Percentiles rank a stretch among this genome's conserved stretches.
These are phyloP conservation scores for Cyclocybe cylindracea DNA, from an alignment of 768 basidiomycete genomes.

Conservation along the genomic window DNA sequence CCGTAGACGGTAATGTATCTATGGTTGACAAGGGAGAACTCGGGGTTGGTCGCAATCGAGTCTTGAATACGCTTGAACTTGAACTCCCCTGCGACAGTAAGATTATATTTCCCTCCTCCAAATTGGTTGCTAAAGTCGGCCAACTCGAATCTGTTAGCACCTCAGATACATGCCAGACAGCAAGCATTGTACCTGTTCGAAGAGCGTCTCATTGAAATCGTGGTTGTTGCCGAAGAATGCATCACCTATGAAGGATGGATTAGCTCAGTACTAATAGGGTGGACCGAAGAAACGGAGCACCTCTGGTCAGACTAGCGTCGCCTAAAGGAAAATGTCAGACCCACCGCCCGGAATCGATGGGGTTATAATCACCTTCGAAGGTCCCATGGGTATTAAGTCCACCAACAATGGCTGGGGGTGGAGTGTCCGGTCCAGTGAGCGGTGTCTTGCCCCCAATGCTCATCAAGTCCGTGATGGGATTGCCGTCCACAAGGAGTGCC, in stretches of 20 bases:
- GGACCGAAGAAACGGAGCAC: too few species aligned
- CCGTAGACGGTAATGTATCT: constrained; percentile 20
- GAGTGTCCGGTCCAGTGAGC: constrained; percentile 17
- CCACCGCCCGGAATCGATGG: too few species aligned
- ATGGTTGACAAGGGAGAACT: constrained; percentile 21
- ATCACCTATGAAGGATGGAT: constrained; percentile 2
- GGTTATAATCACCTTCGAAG: constrained; percentile 19
- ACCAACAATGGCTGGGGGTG: constrained; percentile 19
- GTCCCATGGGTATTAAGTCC: constrained; percentile 20
- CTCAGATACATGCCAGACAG: neutral
- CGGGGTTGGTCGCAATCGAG: neutral
- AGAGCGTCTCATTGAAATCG: neutral
- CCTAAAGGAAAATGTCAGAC: too few species aligned
- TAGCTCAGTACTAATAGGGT: too few species aligned
- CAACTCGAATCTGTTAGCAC: constrained; percentile 6
- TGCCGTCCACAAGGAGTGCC: neutral
- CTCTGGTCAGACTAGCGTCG: too few species aligned
- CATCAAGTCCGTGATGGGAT: constrained; percentile 10
- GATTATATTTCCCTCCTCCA: too few species aligned
- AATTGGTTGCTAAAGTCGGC: constrained; percentile 11
- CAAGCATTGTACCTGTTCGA: constrained; percentile 11
- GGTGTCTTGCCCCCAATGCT: constrained; percentile 19
- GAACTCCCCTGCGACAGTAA: too few species aligned
- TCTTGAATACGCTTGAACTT: too few species aligned
- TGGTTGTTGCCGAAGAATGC: constrained; percentile 19